Evolutionary conservation across 768 basidiomycete species (phyloP).

Genomic region (Trametes cingulata): DNA sequence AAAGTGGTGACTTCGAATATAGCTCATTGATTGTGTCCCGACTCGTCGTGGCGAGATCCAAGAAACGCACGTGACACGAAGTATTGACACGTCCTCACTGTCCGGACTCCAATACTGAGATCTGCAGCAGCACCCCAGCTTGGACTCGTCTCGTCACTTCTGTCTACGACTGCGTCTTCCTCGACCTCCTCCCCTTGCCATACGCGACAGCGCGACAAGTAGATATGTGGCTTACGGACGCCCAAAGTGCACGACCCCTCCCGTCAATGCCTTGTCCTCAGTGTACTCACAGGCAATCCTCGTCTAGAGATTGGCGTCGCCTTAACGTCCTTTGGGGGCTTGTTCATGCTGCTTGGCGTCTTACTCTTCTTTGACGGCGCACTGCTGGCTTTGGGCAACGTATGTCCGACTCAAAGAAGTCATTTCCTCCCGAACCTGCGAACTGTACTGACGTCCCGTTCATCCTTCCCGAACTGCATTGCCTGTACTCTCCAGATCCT

Average conservation of each 20-base stretch:
- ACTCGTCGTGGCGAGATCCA: too few relatives aligned
- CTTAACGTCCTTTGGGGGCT: constrained; percentile 89
- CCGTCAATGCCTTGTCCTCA: not conserved
- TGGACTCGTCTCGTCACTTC: not conserved
- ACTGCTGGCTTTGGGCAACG: constrained; percentile 95
- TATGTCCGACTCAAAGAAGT: constrained; percentile 48
- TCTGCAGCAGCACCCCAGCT: not conserved
- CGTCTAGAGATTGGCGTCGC: constrained; percentile 92
- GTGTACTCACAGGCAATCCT: not conserved
- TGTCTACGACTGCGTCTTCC: not conserved
- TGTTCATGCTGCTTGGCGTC: constrained; percentile 96
- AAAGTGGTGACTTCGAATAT: too few relatives aligned
- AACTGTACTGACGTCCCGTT: not conserved
- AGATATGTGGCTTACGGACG: constrained; percentile 65
- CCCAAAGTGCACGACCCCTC: constrained; percentile 51
- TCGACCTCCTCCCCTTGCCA: not conserved
- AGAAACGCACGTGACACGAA: not conserved
- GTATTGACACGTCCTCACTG: not conserved
- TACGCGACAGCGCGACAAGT: not conserved
- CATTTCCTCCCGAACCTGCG: constrained; percentile 6
- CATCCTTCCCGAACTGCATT: too few relatives aligned
- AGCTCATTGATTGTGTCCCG: too few relatives aligned
- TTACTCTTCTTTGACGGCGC: constrained; percentile 97
- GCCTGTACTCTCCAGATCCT: constrained; percentile 65
- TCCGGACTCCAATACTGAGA: not conserved